Base-by-base conservation (phyloP, 495 filamentous ascomycete genomes). In the Aspergillus sclerotioniger region DNA sequence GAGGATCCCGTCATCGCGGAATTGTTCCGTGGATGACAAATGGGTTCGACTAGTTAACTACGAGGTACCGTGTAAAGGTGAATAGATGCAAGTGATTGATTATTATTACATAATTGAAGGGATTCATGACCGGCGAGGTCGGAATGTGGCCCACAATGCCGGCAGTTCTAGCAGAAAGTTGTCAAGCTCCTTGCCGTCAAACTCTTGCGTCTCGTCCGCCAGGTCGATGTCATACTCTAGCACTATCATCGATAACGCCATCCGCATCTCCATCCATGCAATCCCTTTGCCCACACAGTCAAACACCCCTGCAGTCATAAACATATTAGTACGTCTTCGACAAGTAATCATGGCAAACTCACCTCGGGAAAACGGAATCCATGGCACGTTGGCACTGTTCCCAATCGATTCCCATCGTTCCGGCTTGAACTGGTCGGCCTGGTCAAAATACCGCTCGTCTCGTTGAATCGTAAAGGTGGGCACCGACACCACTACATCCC, bases 331-430 rank as follows among this genome's bases (percentile, higher is more conserved):
- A 15, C 13, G 28, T 41, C 39, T 44, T 3, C 28, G 16, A 16
- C 45, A 2, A 13, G 16, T 28, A 8, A 33, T 21, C 44, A 17
- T 3, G 21, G 7, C 6, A 9, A 20, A 28, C 25, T 63, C 51
- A 54, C 81, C 80, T 31, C 71, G 59, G 6, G 66, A 70, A 60
- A 87, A 87, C 0, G 84, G 84, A 3, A 72, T 63, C 47, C 77
- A 86, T 0, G 78, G 82, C 6, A 61, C 61, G 37, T 73, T 74
- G 80, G 25, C 25, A 5, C 66, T 13, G 78, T 75, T n/a, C 68
- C 70, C 41, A 61, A 57, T 13, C 62, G 67, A 56, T 57, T 76
- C 53, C 82, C 82, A 86, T 25, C 84, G 74, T 59, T 85, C 82
- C 1, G 83, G 82, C n/a, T 85, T 65, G 52, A 80, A 85, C 8